These are phyloP conservation scores for Arxiozyma bovina DNA, from an alignment of 1,139 yeast species.

Conservation along the genomic window DNA sequence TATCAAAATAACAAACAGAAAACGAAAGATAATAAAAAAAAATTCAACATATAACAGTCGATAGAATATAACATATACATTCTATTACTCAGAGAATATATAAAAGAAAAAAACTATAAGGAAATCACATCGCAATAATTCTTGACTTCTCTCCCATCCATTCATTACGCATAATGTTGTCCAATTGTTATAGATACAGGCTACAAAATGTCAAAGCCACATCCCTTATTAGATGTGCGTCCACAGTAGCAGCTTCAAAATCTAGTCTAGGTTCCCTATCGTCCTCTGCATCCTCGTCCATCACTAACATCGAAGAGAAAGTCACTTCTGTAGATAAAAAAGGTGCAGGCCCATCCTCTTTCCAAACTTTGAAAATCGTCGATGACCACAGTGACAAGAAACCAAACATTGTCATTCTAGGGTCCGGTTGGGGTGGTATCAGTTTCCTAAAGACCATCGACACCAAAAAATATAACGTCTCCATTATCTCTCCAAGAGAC, in stretches of 20 bases:
- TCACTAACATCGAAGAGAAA: constrained; percentile 1
- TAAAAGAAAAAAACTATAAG: background rate
- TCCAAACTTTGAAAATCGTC: constrained; percentile 33
- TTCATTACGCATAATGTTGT: background rate
- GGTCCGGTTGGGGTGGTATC: constrained; percentile 94
- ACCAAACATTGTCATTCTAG: constrained; percentile 57
- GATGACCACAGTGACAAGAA: constrained; percentile 29
- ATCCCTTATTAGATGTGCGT: background rate
- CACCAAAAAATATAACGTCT: constrained; percentile 79
- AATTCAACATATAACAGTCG: background rate
- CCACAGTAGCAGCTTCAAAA: background rate
- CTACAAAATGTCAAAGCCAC: background rate
- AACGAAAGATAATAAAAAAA: no score
- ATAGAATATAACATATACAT: background rate
- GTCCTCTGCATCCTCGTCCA: background rate
- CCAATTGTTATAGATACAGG: background rate
- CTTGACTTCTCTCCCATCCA: background rate
- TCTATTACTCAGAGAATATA: no score
- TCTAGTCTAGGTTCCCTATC: background rate
- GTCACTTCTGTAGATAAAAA: constrained; percentile 12
- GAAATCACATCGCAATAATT: background rate
- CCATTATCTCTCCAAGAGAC: constrained; percentile 86
- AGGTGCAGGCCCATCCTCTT: constrained; percentile 34
- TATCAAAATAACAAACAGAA: background rate
- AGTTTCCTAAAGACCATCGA: constrained; percentile 78